Conservation (phyloP, 495 filamentous ascomycete species). For the Daldinia grandis region DNA sequence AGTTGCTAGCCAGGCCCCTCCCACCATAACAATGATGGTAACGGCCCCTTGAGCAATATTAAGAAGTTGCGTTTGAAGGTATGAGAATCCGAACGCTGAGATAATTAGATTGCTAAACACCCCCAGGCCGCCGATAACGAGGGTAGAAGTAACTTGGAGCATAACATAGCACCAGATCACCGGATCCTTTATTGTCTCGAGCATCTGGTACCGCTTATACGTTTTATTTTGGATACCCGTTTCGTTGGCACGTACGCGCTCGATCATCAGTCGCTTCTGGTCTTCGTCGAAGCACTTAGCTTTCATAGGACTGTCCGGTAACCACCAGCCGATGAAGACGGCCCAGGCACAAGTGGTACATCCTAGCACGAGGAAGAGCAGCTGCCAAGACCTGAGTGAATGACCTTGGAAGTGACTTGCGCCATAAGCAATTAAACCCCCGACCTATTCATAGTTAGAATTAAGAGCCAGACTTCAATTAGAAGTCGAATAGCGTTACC, state of each 20-base stretch:
- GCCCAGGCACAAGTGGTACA: constrained; percentile 20
- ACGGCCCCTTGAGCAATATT: neutral
- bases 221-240: constrained; percentile 69
- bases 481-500: neutral
- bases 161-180: constrained; percentile 47
- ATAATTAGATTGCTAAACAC: neutral
- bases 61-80: neutral
- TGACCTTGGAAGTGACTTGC: constrained; percentile 14
- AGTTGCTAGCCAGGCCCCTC: neutral
- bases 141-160: constrained; percentile 64
- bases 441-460: constrained; percentile 1
- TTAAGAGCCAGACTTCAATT: neutral
- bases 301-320: constrained; percentile 66
- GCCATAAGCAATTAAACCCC: constrained; percentile 14
- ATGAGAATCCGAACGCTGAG: neutral
- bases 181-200: constrained; percentile 54
- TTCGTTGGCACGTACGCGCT: constrained; percentile 63
- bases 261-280: constrained; percentile 63
- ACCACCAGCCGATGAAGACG: constrained; percentile 62
- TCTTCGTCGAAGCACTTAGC: constrained; percentile 61
- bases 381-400: constrained; percentile 14
- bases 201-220: constrained; percentile 48
- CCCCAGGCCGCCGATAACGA: constrained; percentile 62
- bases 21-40: neutral
- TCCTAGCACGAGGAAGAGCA: constrained; percentile 16